Evolutionary conservation across 768 basidiomycete genomes (phyloP), one percentile per base, ranked within the genome.

Genomic region (Lactarius evosmus): DNA sequence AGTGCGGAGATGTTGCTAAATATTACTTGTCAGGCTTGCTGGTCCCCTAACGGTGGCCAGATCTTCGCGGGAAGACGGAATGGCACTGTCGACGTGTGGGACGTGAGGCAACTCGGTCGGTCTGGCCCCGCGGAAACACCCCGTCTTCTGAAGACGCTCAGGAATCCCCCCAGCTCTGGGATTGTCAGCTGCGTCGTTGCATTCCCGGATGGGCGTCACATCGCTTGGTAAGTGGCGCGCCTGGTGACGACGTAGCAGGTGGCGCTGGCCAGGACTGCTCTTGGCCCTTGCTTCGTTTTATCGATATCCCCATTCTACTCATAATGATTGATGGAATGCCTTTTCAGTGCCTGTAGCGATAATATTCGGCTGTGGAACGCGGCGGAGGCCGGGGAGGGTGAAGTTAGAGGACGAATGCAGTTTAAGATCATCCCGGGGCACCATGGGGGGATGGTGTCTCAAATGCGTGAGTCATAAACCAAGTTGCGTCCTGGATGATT

Each of bases 401-500:
- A 94, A 67, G 79, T 80, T 19, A 81, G 74, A 55, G 83, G 84
- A 60, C 85, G 87, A 8, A 87, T 89, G 19, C 92, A 87, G 60
- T 98, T 96, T 81, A 95, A 93, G 78, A 95, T 98, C 65, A 90
- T 98, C 40, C 88, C 94, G 12, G 96, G 95, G 0, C 96, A 97
- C 77, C 93, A 97, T 75, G 95, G 95, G 40, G 96, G 95, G 9
- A 89, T 88, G 70, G 84, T 98, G 4, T 96, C 94, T 3, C 88
- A 93, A 71, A 91, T 98, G 85, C 76, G 96, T 98, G 77, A 72
- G 93, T 84, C 9, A 17, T 22, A 54, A 59, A 44, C 56, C 30
- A 25, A 58, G 46, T 67, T 67, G 69, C 67, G 69, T 70, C 56
- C 46, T 62, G 54, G 57, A 49, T 57, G 38, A 63, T 61, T 61